Base-by-base conservation (phyloP, 2,329 filamentous ascomycete species). In the Neopestalotiopsis sp. region DNA sequence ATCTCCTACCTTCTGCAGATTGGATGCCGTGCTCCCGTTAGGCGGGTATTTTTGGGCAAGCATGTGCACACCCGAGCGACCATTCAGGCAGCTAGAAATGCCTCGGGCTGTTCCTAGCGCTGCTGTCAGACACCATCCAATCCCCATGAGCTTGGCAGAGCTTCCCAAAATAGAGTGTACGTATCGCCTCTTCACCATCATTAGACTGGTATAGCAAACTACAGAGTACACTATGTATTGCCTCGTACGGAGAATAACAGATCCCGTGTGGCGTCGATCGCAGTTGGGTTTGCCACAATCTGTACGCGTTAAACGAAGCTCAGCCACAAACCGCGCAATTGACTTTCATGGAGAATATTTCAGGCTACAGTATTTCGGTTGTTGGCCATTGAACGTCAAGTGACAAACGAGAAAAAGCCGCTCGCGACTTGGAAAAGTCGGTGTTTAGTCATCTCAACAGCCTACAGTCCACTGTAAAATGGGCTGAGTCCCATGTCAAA, bases 261-360 rank as follows among this genome's bases (percentile, higher is more conserved):
- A 53, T 3, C 45, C 45, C 45, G 45, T 20, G 45, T 53, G 45
- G 45, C 45, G 45, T 53, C n/a, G 45, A 17, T 7, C 45, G n/a
- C n/a, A 53, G 45, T 53, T 20, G 9, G 24, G 45, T n/a, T 53
- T 53, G 45, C 45, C 45, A 53, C 45, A 53, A n/a, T 20, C 34
- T 7, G 6, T 38, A 38, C 34, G 34, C 10, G 34, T 6, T 38
- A 10, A 53, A 17, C 3, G n/a, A 14, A 17, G n/a, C 45, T 53
- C 45, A 53, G 45, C 45, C 45, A 53, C 45, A 53, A 20, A 53
- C 45, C 45, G n/a, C 45, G 45, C 45, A 53, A 53, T 53, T 53
- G 45, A 20, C n/a, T 53, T 20, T 9, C 45, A 53, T n/a, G 17
- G n/a, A 20, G n/a, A 53, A 7, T 6, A 6, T 53, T 17, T 9